Evolutionary conservation across 2,329 filamentous ascomycete species (phyloP), one percentile per base, ranked within the genome.

Genomic region (Pestalotiopsis sp.): DNA sequence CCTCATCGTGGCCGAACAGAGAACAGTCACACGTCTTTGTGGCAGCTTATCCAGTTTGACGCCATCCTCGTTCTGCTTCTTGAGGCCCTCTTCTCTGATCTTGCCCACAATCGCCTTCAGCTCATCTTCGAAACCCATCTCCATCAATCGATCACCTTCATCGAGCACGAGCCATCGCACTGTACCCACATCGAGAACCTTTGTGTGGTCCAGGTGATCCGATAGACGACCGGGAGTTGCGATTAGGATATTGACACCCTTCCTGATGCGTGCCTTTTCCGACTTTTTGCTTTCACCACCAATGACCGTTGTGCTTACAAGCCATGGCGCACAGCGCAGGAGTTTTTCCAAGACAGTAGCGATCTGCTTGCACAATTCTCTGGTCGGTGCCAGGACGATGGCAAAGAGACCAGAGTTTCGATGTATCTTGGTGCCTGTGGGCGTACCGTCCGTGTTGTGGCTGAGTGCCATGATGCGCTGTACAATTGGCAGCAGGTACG

Each of bases 1-100:
- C 83, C 98, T 98, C 91, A 99, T 93, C 0, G 96, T 99, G 3
- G 96, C 96, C 4, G 96, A 99, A 80, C 96, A 99, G 2, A 99
- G 87, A 4, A 99, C 87, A 0, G 96, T 98, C 1, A 94, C 91
- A 68, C 95, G 89, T 72, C 94, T 88, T 66, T 89, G 89, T 0
- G 94, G 91, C 7, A 97, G 85, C 4, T 92, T 84, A 20, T 88
- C 88, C 49, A 91, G 84, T 2, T 83, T 80, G 4, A 86, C 82
- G 4, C 86, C 85, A 65, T 90, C 89, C 49, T 87, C 86, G 38
- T 88, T 89, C 67, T 86, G 88, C 68, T 87, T 86, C 49, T 86
- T 84, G 23, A 92, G 78, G 38, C 84, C 81, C 67, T 91, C 87
- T 59, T 90, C 83, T 71, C 94, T 91, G 68, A 98, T 88, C 71